Evolutionary conservation across 129 eudicot species (phyloP).

Genomic region (carrot (Daucus carota)): DH1_v3.0 NC_030389.2:39919001-39919500

Average conservation of each 20-base stretch:
- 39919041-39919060: neutral
- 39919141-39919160: neutral
- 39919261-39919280: neutral
- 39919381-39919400: constrained; percentile 9
- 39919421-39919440: neutral
- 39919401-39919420: neutral
- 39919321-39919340: neutral
- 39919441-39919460: neutral
- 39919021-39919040: neutral
- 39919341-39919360: neutral
- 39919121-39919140: neutral
- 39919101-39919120: neutral
- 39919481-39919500: constrained; percentile 7
- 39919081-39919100: neutral
- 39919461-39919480: constrained; percentile 13
- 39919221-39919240: neutral
- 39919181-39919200: neutral
- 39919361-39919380: neutral
- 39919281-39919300: neutral
- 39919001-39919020: no score
- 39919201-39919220: constrained; percentile 4
- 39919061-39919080: neutral
- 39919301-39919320: neutral
- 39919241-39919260: neutral
- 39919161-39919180: neutral